phyloP scores from a whole-genome alignment of 2,329 filamentous ascomycete species.

The Fusarium falciforme region DNA sequence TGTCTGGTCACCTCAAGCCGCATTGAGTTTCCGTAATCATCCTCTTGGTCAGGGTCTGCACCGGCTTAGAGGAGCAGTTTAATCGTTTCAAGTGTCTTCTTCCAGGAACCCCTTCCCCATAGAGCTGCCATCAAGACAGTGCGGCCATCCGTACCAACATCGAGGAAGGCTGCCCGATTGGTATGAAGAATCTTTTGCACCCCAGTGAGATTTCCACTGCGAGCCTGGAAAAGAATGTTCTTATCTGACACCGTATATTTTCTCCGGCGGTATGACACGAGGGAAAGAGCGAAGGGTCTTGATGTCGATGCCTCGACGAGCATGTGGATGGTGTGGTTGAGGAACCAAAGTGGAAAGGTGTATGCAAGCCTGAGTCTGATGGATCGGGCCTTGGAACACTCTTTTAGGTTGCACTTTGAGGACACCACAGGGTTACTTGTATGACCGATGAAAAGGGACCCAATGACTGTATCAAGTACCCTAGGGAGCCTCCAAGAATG shows the following conservation, averaged over 20 bases:
- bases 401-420: neutral
- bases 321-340: neutral
- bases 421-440: neutral
- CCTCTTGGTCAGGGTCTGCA: neutral
- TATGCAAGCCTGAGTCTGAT: neutral
- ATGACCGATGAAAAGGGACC: neutral
- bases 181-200: neutral
- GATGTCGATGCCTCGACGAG: neutral
- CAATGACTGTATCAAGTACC: neutral
- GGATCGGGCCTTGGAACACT: neutral
- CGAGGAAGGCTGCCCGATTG: neutral
- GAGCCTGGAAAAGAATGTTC: neutral
- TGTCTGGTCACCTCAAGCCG: accelerated
- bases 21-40: neutral
- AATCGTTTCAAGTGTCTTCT: too few relatives aligned
- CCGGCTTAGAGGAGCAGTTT: neutral
- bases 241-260: too few relatives aligned
- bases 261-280: neutral
- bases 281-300: neutral
- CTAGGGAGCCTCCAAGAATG: neutral
- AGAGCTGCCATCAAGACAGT: neutral
- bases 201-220: neutral
- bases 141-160: accelerated
- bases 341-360: neutral
- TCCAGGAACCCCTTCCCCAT: accelerated